Evolutionary conservation across 192 early-diverging fungal genomes (phyloP), one percentile per base, ranked within the genome.

Genomic region (Coemansia sp.): DNA sequence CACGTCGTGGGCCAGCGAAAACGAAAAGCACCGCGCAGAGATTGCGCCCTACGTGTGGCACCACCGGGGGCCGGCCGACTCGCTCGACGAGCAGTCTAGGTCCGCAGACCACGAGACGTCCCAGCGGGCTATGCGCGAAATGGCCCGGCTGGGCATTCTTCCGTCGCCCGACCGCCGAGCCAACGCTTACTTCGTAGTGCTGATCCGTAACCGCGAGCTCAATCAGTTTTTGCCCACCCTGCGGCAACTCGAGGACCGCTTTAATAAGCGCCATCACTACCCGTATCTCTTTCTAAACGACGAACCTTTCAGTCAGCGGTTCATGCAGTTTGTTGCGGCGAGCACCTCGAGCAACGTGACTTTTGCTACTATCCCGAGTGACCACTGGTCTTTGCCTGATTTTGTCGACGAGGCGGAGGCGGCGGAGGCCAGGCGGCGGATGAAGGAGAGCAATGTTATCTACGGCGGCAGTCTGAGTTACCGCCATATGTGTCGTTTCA

Each of bases 401-500:
- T 76, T 67, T 21, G 66, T 85, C 51, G 79, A 85, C 34, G 43
- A 54, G 11, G 24, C 33, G 39, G 17, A 59, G 33, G 72, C 78
- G 4, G n/a, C 4, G 17, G 18, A 23, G 34, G 60, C 72, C 0
- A 80, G 87, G 38, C 49, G 80, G 22, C 48, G 80, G 21, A 91
- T 94, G 90, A 71, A 69, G 12, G 68, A 62, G 0, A 66, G 79
- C 2, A 54, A 79, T 10, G 84, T 93, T 4, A 80, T 88, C 23
- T 94, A 92, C 55, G 91, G 88, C 2, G 85, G 78, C 12, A 82
- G 80, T 30, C 77, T 89, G 55, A 84, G 86, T 12, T 95, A 95
- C 71, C 86, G 91, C 33, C 90, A 94, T 56, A 94, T 94, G 91
- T 94, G 91, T 48, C 81, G 91, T 40, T 94, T 65, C 66, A 71